Evolutionary conservation across 371 early-diverging fungal genomes (phyloP), one percentile per base, ranked within the genome.

Genomic region (Syncephalastrum contaminatum): DNA sequence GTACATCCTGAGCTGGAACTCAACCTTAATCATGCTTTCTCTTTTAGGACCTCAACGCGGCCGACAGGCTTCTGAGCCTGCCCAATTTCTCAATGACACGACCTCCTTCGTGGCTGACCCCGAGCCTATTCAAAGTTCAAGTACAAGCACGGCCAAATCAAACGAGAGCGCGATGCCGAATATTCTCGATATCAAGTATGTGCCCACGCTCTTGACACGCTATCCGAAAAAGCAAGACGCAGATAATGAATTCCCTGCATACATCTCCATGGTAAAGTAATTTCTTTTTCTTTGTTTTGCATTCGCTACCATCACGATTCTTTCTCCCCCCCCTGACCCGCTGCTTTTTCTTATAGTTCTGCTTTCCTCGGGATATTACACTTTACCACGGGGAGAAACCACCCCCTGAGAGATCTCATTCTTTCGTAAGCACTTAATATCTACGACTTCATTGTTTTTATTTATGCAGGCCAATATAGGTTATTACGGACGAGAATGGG

Each of bases 401-500:
- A 8, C 91, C 89, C 1, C 68, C 84, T 19, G 82, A 84, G 39
- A 84, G 81, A 4, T 75, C 66, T 24, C 92, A 92, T 62, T 90
- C 90, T 0, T 92, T 90, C 74, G 78, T 77, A 70, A 66, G 60
- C 43, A 18, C 10, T 0, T 24, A 21, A 15, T 44, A 4, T 44
- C 4, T 46, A 10, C 30, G 15, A 10, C 21, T 46, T 18, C 4
- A 30, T 43, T 53, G n/a, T 51, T n/a, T 22, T 24, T 41, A 15
- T 27, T 50, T 1, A 36, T 15, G 40, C 18, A 24, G 8, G 43
- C 43, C 43, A 21, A 13, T 25, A 15, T 51, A 77, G 78, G 84
- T 87, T 24, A 70, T 88, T 60, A 90, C 92, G 18, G 88, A 88
- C 48, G 88, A 84, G 51, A 77, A 65, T 13, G 92, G 90, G n/a